Evolutionary conservation across 768 basidiomycete genomes (phyloP).

Genomic region (Polyporus arcularius): DNA sequence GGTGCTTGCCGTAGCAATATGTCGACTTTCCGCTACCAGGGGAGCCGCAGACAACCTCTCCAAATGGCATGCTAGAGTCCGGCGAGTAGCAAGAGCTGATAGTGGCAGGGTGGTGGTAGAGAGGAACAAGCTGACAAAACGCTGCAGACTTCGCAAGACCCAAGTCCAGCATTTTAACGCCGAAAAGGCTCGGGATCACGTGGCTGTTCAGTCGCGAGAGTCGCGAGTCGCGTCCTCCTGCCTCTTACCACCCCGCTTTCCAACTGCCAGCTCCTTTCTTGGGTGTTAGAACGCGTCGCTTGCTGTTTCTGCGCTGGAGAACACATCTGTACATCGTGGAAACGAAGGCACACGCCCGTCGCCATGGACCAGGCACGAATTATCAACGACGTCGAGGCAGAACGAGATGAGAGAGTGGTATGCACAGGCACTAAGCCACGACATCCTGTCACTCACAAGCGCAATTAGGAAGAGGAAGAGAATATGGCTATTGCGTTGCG

Average conservation of each 20-base stretch:
- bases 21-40: slow-evolving; percentile 89
- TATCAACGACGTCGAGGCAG: slow-evolving; percentile 2
- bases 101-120: neutral
- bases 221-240: no score
- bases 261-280: no score
- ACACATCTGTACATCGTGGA: no score
- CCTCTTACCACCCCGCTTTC: no score
- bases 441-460: neutral
- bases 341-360: no score
- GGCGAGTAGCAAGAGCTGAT: neutral
- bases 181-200: no score
- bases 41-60: slow-evolving; percentile 84
- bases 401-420: neutral
- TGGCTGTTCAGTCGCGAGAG: no score
- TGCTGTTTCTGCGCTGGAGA: no score
- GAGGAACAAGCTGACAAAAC: neutral
- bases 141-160: no score
- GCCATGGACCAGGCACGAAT: no score
- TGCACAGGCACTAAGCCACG: neutral
- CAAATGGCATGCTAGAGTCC: slow-evolving; percentile 69
- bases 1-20: slow-evolving; percentile 85
- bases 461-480: slow-evolving; percentile 2
- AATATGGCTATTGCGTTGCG: slow-evolving; percentile 1
- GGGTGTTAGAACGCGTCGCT: no score
- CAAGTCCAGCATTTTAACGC: no score